Evolutionary conservation across 495 filamentous ascomycete species (phyloP), one percentile per base, ranked within the genome.

Genomic region (Neurospora discreta): DNA sequence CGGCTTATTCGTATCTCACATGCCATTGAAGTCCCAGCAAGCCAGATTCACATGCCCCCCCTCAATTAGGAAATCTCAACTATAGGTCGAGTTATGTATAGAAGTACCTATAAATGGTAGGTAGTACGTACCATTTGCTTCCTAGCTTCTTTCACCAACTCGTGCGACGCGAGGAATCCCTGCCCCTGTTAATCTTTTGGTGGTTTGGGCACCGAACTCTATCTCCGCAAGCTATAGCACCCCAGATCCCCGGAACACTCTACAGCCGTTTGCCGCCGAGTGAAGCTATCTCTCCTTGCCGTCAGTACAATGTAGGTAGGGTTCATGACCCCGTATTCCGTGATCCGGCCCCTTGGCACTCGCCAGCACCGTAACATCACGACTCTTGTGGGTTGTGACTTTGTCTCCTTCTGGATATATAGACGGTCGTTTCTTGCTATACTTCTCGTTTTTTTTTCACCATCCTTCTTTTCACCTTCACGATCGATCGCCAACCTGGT

Each of bases 231-330:
- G 13, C 30, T 15, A 41, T 74, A 73, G 52, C 44, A 72, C 75
- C 72, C 77, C 75, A 77, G 78, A 74, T 73, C 73, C 72, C 52
- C 79, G 79, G 79, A 80, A 80, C 70, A 73, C 69, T 67, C 73
- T 76, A 71, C 68, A 80, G 76, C 79, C 79, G 78, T 78, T 71
- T 68, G 71, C 67, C 43, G 26, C 52, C 23, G 52, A 33, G 52
- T 60, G 52, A 60, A 18, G 52, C 52, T 60, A 33, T 60, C 52
- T 60, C 52, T 60, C 26, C 26, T 60, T 60, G 26, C 30, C 26
- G 15, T 42, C 18, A 18, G 41, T 18, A 15, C 5, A 42, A 42
- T 42, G 41, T 42, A 42, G 41, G 41, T 43, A 58, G 23, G 46
- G 46, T 60, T 23, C 3, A 60, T 3, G 23, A 60, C 52, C 52